Conservation (phyloP, 202 grass and related monocot genomes). For the Saccharum hybrid region DNA sequence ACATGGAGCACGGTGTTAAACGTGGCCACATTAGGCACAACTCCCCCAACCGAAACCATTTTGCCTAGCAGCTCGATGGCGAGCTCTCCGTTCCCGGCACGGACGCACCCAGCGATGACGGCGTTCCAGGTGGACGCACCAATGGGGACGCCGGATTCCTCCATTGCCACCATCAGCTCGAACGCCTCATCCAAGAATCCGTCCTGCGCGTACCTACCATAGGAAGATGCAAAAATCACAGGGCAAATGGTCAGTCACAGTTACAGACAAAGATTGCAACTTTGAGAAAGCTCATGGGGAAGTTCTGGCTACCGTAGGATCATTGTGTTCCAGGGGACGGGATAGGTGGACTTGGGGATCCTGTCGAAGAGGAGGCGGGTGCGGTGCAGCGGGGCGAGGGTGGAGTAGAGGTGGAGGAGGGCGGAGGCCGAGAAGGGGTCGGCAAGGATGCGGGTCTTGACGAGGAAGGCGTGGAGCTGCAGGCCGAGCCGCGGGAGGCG, state of each 20-base stretch:
- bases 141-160: neutral
- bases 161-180: neutral
- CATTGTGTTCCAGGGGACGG: neutral
- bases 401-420: neutral
- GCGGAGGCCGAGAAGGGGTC: conserved; percentile 6
- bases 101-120: conserved; percentile 1
- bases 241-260: neutral
- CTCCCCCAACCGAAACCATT: neutral
- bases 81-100: neutral
- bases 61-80: conserved; percentile 1
- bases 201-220: neutral
- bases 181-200: conserved; percentile 8
- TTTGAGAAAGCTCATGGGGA: neutral
- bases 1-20: conserved; percentile 6
- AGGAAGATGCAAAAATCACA: neutral
- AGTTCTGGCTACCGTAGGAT: neutral
- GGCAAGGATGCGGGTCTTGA: neutral
- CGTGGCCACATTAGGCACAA: neutral
- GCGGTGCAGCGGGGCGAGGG: neutral
- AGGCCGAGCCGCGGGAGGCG: conserved; percentile 5
- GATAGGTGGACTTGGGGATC: neutral
- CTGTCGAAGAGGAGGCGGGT: neutral
- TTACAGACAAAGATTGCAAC: neutral
- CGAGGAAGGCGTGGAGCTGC: neutral
- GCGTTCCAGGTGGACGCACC: conserved; percentile 6